Base-by-base conservation (phyloP, 2,329 filamentous ascomycete genomes). In the Lachnellula arida region DNA sequence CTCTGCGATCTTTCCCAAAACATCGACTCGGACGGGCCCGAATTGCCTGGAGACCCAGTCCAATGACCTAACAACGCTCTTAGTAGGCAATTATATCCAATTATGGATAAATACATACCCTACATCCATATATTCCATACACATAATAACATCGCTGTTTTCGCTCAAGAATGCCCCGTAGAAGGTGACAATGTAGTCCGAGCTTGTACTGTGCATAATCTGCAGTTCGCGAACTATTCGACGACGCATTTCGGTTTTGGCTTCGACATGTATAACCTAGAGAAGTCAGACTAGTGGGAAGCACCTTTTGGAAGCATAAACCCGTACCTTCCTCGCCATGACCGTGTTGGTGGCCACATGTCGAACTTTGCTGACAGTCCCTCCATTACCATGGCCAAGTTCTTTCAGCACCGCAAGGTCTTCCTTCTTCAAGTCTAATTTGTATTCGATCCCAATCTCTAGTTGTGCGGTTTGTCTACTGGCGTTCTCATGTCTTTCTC, bases 41-140 rank as follows among this genome's bases (percentile, higher is more conserved):
- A 97, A 97, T 60, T 93, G 89, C 69, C 90, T 91, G 1, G 94
- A 97, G 59, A 99, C 91, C 63, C 89, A 85, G 73, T 99, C 94
- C 50, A 99, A 85, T 28, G 94, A 89, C 51, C 94, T 97, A 25
- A 23, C 5, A 49, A 17, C 23, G 5, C 22, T 39, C 34, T 56
- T 53, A 56, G 71, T 60, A 55, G 50, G 59, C 43, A 14, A 51
- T 43, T 63, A 71, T 61, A 73, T 67, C 48, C 51, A 19, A 22
- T 23, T 32, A 9, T 23, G 11, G 12, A 23, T 42, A 49, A 46
- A 56, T 49, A 40, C 89, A 74, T 81, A 97, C 94, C 94, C 94
- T 71, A 93, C 91, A 74, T 99, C 94, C 91, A 96, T 96, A 72
- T 99, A 97, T 73, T 99, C 94, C 94, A 99, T 99, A 73, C 94